Evolutionary conservation across 768 basidiomycete genomes (phyloP).

Genomic region (Solioccasus polychromus): DNA sequence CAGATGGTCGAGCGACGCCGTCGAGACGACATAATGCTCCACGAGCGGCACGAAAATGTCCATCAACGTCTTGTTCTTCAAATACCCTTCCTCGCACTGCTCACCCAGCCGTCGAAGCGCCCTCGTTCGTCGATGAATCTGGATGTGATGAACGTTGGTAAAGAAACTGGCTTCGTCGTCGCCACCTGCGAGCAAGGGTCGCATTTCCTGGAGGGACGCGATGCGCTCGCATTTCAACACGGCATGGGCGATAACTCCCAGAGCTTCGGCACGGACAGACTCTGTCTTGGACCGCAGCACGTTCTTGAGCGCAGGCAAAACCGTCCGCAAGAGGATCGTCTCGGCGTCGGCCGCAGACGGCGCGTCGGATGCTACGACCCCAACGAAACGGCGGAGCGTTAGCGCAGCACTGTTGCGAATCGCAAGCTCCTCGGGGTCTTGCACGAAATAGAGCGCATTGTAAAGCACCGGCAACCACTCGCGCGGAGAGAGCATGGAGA

Average conservation of each 20-base stretch:
- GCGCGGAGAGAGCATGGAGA: conserved; percentile 45
- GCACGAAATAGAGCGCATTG: conserved; percentile 82
- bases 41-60: conserved; percentile 89
- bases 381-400: conserved; percentile 75
- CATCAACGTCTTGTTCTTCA: conserved; percentile 67
- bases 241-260: conserved; percentile 74
- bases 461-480: conserved; percentile 84
- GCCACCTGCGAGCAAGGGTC: conserved; percentile 73
- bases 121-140: conserved; percentile 83
- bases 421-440: conserved; percentile 85
- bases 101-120: conserved; percentile 85
- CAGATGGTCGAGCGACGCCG: conserved; percentile 70
- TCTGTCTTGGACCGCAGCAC: conserved; percentile 78
- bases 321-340: conserved; percentile 54
- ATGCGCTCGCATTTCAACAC: conserved; percentile 63
- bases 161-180: conserved; percentile 97
- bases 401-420: conserved; percentile 79
- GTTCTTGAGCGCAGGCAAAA: conserved; percentile 79
- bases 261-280: conserved; percentile 80
- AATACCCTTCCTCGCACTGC: conserved; percentile 58
- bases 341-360: conserved; percentile 43
- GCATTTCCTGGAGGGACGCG: conserved; percentile 71
- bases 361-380: conserved; percentile 39
- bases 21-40: conserved; percentile 70
- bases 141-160: conserved; percentile 92